A percentile compares a stretch with the other conserved stretches of the same genome.
Conservation (phyloP, 108 stramenopile genomes). For the Stephanodiscus triporus region DNA sequence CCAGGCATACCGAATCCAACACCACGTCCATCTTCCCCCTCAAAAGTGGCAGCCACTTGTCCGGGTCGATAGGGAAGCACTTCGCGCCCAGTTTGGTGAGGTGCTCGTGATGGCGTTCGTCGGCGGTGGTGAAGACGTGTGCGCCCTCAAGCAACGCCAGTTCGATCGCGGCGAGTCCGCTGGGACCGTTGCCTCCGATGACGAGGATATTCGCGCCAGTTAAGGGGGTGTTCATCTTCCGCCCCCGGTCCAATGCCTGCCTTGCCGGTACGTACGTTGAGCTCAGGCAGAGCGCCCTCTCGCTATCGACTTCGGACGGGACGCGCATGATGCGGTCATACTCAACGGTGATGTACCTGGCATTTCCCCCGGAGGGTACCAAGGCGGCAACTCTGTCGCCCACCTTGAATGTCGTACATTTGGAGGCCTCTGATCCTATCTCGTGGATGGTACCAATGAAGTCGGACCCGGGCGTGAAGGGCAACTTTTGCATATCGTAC, state of each 20-base stretch:
- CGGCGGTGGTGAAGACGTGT: slow-evolving; percentile 57
- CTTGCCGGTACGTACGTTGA: slow-evolving; percentile 78
- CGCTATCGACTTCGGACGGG: slow-evolving; percentile 52
- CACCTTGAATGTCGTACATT: slow-evolving; percentile 26
- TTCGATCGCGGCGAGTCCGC: slow-evolving; percentile 70
- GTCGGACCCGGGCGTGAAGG: slow-evolving; percentile 68
- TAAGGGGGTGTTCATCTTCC: slow-evolving; percentile 41
- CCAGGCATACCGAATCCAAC: slow-evolving; percentile 64
- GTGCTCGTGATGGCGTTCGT: slow-evolving; percentile 54
- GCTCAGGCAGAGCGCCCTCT: slow-evolving; percentile 54
- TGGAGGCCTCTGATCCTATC: slow-evolving; percentile 38
- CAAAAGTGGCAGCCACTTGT: slow-evolving; percentile 56
- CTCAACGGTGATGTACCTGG: slow-evolving; percentile 56
- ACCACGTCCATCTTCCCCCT: slow-evolving; percentile 72
- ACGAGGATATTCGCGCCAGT: slow-evolving; percentile 65
- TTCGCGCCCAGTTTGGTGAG: slow-evolving; percentile 52
- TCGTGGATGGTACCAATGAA: slow-evolving; percentile 60
- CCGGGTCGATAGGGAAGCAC: slow-evolving; percentile 57
- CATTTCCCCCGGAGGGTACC: slow-evolving; percentile 67
- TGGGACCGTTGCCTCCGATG: slow-evolving; percentile 58
- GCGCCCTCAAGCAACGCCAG: slow-evolving; percentile 62
- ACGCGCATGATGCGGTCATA: slow-evolving; percentile 64
- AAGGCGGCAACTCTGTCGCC: slow-evolving; percentile 68
- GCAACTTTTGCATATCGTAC: slow-evolving; percentile 51
- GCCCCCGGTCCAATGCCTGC: slow-evolving; percentile 52